These are phyloP conservation scores for Amborella trichopoda DNA, from an alignment of 164 flowering plant species.

Conservation along the genomic window DNA sequence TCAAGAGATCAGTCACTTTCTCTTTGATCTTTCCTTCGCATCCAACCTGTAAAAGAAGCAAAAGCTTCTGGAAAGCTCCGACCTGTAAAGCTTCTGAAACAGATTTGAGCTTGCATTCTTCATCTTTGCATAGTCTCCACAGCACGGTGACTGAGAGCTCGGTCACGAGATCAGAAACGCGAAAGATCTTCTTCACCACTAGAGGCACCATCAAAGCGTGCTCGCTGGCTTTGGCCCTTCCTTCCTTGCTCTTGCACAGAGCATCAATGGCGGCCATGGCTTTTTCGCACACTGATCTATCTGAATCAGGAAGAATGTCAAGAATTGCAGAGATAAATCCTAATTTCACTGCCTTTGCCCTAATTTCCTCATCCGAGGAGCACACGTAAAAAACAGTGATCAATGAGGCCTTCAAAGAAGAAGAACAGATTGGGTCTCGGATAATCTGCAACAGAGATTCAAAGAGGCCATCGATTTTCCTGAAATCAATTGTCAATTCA, in stretches of 20 bases:
- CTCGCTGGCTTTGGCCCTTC: conserved; percentile 20
- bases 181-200: conserved; percentile 62
- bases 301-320: conserved; percentile 48
- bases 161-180: conserved; percentile 56
- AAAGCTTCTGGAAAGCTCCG: conserved; percentile 74
- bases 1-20: conserved; percentile 63
- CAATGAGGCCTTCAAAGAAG: conserved; percentile 49
- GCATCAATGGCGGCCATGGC: conserved; percentile 47
- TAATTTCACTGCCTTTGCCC: conserved; percentile 20
- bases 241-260: conserved; percentile 21
- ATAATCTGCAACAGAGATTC: conserved; percentile 9
- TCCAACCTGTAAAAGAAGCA: conserved; percentile 70
- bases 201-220: conserved; percentile 53
- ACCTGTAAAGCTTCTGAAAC: conserved; percentile 51
- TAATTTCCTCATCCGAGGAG: conserved; percentile 1
- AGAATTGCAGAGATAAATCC: conserved; percentile 38
- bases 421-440: conserved; percentile 43
- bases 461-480: not conserved
- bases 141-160: conserved; percentile 51
- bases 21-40: conserved; percentile 57
- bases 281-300: conserved; percentile 49
- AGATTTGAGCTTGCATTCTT: conserved; percentile 14
- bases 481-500: no score
- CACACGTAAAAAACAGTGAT: conserved; percentile 26
- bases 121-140: conserved; percentile 54